Base-by-base conservation (phyloP, 345 rosid genomes). In the Aquilaria yunnanensis region DNA sequence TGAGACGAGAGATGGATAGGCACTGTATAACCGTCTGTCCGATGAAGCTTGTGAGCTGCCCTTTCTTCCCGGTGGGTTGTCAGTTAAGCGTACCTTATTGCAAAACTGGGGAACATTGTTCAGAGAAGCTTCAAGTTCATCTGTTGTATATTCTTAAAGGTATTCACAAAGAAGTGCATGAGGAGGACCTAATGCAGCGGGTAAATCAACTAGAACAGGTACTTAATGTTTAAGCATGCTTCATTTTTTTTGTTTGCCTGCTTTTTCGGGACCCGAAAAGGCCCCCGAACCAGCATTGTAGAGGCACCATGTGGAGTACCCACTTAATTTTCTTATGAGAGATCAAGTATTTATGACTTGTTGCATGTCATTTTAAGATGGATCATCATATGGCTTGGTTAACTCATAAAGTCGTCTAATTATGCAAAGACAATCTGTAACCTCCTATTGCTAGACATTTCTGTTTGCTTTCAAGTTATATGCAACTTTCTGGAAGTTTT, bases 1-100 rank as follows among this genome's bases (percentile, higher is more conserved):
- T 88, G 95, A 81, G 97, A 67, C 92, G 85, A 0, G 92, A 81
- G 16, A 90, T 90, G 99, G 97, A 90, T 69, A 70, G 88, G 66
- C 99, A 90, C 70, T 90, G 99, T 72, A 86, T 94, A 32, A 94
- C 97, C 3, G 76, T 78, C 12, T 93, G 97, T 71, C 84, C 83
- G 9, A 86, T 90, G 97, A 94, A 88, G 83, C 87, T 77, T 60
- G 85, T 80, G 34, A 88, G 80, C 59, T 94, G 99, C 72, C 87
- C 94, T 48, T 90, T 94, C 72, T 88, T 72, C 68, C 67, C 78
- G 12, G 80, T 83, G 56, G 97, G 99, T 31, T 94, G 99, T 75
- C 74, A 76, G 54, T 71, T 83, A 60, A 67, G 77, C 31, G 43
- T 86, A 32, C 86, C 88, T 67, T 84, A 80, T 49, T 70, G 74